These are phyloP conservation scores for Berberis vulgaris DNA, from an alignment of 164 flowering plant species.

Conservation along the genomic window DNA sequence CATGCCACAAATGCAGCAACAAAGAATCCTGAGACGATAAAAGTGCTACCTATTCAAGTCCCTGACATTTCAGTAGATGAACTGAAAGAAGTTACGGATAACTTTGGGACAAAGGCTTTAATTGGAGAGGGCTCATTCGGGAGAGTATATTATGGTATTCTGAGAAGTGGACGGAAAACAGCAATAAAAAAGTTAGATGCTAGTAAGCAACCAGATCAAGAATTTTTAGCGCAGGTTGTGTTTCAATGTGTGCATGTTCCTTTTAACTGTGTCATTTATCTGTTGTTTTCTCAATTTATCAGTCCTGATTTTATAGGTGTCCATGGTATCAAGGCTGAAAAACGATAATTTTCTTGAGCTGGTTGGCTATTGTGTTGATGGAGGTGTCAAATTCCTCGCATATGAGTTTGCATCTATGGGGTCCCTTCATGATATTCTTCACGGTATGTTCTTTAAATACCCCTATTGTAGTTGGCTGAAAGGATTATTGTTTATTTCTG, in stretches of 20 bases:
- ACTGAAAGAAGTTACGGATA: conserved; percentile 68
- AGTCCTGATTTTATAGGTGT: conserved; percentile 32
- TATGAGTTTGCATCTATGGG: conserved; percentile 67
- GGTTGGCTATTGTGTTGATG: conserved; percentile 61
- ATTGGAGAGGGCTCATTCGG: conserved; percentile 97
- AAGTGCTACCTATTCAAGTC: conserved; percentile 66
- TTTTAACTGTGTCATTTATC: not conserved
- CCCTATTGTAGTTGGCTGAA: not conserved
- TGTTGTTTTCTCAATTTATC: not conserved
- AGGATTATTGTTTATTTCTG: not conserved
- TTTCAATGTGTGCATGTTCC: not conserved
- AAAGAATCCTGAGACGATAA: conserved; percentile 47
- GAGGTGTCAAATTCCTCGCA: conserved; percentile 48
- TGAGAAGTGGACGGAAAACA: conserved; percentile 56
- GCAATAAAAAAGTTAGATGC: conserved; percentile 87
- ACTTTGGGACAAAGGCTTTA: conserved; percentile 60
- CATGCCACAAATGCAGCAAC: conserved; percentile 50
- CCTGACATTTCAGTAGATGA: conserved; percentile 64
- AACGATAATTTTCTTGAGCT: conserved; percentile 56
- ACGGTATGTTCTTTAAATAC: conserved; percentile 30
- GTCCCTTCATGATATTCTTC: conserved; percentile 74
- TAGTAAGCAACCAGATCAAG: conserved; percentile 87
- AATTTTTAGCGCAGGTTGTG: conserved; percentile 78
- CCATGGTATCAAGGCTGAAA: conserved; percentile 61
- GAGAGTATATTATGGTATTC: conserved; percentile 72